phyloP scores from a whole-genome alignment of 1,284 basidiomycete species.

The Pterula multifida region DNA sequence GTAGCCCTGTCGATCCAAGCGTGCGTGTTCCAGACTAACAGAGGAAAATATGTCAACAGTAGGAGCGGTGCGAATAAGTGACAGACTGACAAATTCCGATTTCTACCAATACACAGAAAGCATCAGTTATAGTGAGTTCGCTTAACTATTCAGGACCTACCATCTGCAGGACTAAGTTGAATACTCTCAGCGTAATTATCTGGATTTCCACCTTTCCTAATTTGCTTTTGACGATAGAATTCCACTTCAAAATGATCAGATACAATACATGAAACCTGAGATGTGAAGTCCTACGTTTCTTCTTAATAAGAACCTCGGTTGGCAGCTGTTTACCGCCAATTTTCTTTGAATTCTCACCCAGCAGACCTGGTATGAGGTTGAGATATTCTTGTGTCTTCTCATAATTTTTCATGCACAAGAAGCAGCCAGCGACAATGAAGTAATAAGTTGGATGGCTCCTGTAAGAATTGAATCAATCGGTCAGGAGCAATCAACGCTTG shows the following conservation, averaged over 20 bases:
- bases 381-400: conserved; percentile 47
- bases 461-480: conserved; percentile 3
- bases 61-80: neutral
- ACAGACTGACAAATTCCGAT: conserved; percentile 38
- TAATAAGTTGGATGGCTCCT: conserved; percentile 72
- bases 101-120: conserved; percentile 25
- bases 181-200: conserved; percentile 39
- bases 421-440: conserved; percentile 61
- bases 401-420: conserved; percentile 38
- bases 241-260: conserved; percentile 32
- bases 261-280: too few species aligned
- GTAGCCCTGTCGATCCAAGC: conserved; percentile 37
- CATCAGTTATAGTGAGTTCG: neutral
- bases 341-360: conserved; percentile 38
- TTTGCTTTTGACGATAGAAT: conserved; percentile 62
- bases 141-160: conserved; percentile 25
- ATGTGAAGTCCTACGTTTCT: conserved; percentile 38
- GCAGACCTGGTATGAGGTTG: conserved; percentile 44
- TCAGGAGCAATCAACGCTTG: conserved; percentile 1
- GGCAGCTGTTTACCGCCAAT: conserved; percentile 57
- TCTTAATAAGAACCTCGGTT: conserved; percentile 64
- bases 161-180: conserved; percentile 57
- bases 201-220: conserved; percentile 36
- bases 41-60: conserved; percentile 5
- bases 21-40: conserved; percentile 74